These are phyloP conservation scores for Arachis monticola DNA, from an alignment of 331 rosid genomes.

Conservation along the genomic window DNA sequence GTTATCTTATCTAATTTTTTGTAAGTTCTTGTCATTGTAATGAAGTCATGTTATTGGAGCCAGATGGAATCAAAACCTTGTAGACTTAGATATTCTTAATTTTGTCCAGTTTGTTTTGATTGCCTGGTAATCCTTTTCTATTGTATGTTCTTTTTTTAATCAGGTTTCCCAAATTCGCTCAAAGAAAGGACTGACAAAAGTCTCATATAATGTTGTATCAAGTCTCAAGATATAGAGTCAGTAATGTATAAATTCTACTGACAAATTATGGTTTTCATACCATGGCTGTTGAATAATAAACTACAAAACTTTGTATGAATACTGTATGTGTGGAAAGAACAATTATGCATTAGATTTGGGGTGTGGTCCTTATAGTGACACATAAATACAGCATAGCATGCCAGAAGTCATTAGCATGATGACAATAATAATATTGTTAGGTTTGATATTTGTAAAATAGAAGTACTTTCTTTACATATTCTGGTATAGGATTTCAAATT, in stretches of 20 bases:
- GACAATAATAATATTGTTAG: neutral
- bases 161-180: slow-evolving; percentile 78
- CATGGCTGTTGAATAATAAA: neutral
- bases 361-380: slow-evolving; percentile 6
- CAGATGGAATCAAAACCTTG: slow-evolving; percentile 10
- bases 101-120: slow-evolving; percentile 17
- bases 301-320: slow-evolving; percentile 10
- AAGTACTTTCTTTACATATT: neutral
- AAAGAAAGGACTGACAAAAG: slow-evolving; percentile 72
- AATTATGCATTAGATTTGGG: neutral
- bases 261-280: neutral
- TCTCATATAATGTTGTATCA: slow-evolving; percentile 61
- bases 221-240: slow-evolving; percentile 1
- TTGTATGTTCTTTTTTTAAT: slow-evolving; percentile 15
- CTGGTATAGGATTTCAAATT: neutral
- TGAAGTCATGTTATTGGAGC: slow-evolving; percentile 19
- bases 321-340: slow-evolving; percentile 23
- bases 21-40: slow-evolving; percentile 9
- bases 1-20: neutral
- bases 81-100: neutral
- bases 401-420: neutral
- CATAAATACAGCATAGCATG: neutral
- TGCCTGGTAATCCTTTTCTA: slow-evolving; percentile 9
- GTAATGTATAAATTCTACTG: slow-evolving; percentile 7
- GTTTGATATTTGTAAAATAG: neutral